Evolutionary conservation across 1,284 basidiomycete genomes (phyloP), one percentile per base, ranked within the genome.

Genomic region (Tilletia indica): DNA sequence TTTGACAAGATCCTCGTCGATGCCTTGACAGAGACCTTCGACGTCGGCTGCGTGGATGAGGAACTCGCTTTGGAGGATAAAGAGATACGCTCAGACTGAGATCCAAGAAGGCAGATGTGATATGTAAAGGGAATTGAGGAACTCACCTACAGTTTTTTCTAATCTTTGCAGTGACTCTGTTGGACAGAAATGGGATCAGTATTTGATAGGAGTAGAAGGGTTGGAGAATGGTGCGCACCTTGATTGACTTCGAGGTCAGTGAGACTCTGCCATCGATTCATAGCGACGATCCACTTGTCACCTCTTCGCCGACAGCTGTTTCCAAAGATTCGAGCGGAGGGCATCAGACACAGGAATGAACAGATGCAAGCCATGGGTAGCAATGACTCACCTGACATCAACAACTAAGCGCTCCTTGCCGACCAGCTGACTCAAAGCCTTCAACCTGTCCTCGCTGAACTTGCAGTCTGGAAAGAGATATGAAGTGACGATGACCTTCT

Each of bases 211-310:
- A 14, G 42, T 8, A 45, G 42, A 1, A 45, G 42, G 1, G 42
- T 1, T 3, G 61, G 19, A 38, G 58, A 19, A n/a, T n/a, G 5
- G 11, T 8, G 42, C 69, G 56, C 71, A 91, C 93, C 92, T 88
- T 90, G 86, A 73, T 88, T 91, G 21, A 99, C 92, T 80, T 92
- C 91, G 90, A 94, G 93, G 80, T 98, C 93, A 0, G 97, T 98
- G 70, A 97, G 89, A 71, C 92, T 91, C 85, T 97, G 95, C 97
- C 97, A 99, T 81, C 94, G 93, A 86, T 99, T 97, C 94, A 97
- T 98, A 0, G 97, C 95, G 6, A 99, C 92, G 48, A 94, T 87
- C 97, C 97, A 99, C 76, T 87, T 90, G 48, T 89, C 86, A 14
- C 87, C 91, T 80, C 89, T 87, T 78, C 89, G 89, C 25, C 96